Evolutionary conservation across 352 stramenopile species (phyloP), one percentile per base, ranked within the genome.

Genomic region (Phytopythium oedochilum): DNA sequence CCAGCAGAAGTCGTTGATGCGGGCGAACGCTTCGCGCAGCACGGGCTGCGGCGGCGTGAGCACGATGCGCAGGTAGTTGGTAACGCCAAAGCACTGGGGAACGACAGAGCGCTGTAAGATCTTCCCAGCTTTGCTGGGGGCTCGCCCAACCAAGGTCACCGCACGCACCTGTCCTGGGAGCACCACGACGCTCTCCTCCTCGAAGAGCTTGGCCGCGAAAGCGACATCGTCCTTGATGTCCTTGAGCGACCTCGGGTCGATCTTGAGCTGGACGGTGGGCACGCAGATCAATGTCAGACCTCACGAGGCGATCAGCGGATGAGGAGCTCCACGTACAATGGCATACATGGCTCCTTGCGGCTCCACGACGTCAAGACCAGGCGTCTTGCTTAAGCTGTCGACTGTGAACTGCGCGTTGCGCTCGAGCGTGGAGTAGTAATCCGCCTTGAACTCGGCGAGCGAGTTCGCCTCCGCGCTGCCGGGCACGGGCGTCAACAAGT

Each of bases 111-210:
- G n/a, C n/a, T n/a, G n/a, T n/a, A n/a, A n/a, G n/a, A n/a, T n/a
- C n/a, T n/a, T n/a, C n/a, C n/a, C n/a, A n/a, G n/a, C n/a, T n/a
- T n/a, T n/a, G n/a, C n/a, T n/a, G n/a, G n/a, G n/a, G n/a, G n/a
- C n/a, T n/a, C n/a, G n/a, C n/a, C n/a, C n/a, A n/a, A n/a, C n/a
- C n/a, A n/a, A n/a, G n/a, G n/a, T n/a, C n/a, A n/a, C n/a, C n/a
- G n/a, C n/a, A n/a, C 49, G 15, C 36, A 86, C 75, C 62, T 80
- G 83, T 38, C 96, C 96, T 12, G 96, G 96, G 32, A 99, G 68
- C 12, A 98, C 87, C 53, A 98, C 94, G 9, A 99, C 86, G 35
- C 93, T 97, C 66, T 99, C 93, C 81, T 99, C 94, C 38, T 96
- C 71, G 3, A 98, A 68, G 11, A 99, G 75, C 61, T 94, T 88